Evolutionary conservation across 345 rosid species (phyloP).

Genomic region (Conringia planisiliqua): DNA sequence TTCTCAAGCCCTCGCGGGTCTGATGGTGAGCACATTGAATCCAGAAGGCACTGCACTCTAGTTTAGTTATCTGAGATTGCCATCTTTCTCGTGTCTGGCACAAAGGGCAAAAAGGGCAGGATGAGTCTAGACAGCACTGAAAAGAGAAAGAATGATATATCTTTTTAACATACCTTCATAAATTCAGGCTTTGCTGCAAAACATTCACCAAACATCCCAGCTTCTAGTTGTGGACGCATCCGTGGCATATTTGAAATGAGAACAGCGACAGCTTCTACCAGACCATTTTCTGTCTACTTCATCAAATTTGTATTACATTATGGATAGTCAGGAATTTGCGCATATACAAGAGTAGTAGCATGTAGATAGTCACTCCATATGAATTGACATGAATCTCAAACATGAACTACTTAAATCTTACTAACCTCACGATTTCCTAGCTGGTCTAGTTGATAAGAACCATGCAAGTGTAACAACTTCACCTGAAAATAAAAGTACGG

Average conservation of each 20-base stretch:
- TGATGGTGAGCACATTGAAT: slow-evolving; percentile 73
- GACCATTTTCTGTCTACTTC: slow-evolving; percentile 86
- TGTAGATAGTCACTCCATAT: slow-evolving; percentile 13
- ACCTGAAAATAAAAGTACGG: slow-evolving; percentile 49
- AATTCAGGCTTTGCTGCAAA: slow-evolving; percentile 84
- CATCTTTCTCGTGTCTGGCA: slow-evolving; percentile 91
- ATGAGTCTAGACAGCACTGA: slow-evolving; percentile 3
- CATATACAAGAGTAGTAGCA: neutral
- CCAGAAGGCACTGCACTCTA: slow-evolving; percentile 88
- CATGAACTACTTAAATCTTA: slow-evolving; percentile 22
- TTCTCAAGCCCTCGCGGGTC: slow-evolving; percentile 88
- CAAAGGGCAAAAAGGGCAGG: neutral
- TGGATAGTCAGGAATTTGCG: neutral
- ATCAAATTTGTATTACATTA: slow-evolving; percentile 25
- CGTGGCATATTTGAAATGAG: slow-evolving; percentile 94
- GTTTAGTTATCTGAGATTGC: slow-evolving; percentile 79
- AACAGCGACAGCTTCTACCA: slow-evolving; percentile 91
- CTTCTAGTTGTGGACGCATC: slow-evolving; percentile 63
- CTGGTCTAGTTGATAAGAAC: slow-evolving; percentile 92
- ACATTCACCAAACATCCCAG: slow-evolving; percentile 79
- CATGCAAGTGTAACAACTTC: slow-evolving; percentile 78
- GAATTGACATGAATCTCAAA: slow-evolving; percentile 15
- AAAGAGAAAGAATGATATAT: slow-evolving; percentile 2
- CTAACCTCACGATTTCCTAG: slow-evolving; percentile 83
- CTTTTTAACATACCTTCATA: slow-evolving; percentile 63